A percentile compares a stretch with the other conserved stretches of the same genome.
These are phyloP conservation scores for Carex myosuroides DNA, from an alignment of 176 grass and related monocot species.

Conservation along the genomic window DNA sequence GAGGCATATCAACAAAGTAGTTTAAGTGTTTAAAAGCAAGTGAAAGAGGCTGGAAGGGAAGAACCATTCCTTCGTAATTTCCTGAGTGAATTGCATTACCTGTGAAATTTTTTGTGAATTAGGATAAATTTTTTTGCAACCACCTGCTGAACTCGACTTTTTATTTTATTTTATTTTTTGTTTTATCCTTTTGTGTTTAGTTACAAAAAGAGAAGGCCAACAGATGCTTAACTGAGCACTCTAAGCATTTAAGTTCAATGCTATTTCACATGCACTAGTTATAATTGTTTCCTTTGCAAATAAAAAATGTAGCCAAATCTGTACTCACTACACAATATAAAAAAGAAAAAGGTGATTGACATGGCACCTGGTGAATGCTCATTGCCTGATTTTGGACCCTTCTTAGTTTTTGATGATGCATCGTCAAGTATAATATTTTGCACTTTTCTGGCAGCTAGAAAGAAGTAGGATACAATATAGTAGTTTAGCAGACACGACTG, in stretches of 20 bases:
- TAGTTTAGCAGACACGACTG: neutral
- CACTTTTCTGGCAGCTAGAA: conserved; percentile 38
- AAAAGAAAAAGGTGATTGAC: neutral
- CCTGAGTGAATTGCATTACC: conserved; percentile 1
- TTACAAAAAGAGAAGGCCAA: neutral
- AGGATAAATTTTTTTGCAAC: neutral
- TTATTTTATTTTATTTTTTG: too few species aligned
- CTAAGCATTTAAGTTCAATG: neutral
- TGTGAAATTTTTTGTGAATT: neutral
- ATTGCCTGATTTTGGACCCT: conserved; percentile 17
- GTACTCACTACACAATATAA: conserved; percentile 1
- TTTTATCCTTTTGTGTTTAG: neutral
- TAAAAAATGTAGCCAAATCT: neutral
- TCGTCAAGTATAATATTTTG: conserved; percentile 38
- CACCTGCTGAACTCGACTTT: neutral
- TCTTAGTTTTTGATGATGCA: conserved; percentile 28
- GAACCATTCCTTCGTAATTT: conserved; percentile 30
- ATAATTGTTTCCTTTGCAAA: conserved; percentile 10
- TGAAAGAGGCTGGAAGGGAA: conserved; percentile 84
- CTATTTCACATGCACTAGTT: neutral
- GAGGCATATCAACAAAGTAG: conserved; percentile 85
- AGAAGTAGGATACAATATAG: conserved; percentile 9
- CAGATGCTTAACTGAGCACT: neutral
- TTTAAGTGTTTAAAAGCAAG: conserved; percentile 77
- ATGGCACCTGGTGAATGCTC: conserved; percentile 7